Evolutionary conservation across 306 rosid species (phyloP), one percentile per base, ranked within the genome.

Genomic region (Trifolium repens): DNA sequence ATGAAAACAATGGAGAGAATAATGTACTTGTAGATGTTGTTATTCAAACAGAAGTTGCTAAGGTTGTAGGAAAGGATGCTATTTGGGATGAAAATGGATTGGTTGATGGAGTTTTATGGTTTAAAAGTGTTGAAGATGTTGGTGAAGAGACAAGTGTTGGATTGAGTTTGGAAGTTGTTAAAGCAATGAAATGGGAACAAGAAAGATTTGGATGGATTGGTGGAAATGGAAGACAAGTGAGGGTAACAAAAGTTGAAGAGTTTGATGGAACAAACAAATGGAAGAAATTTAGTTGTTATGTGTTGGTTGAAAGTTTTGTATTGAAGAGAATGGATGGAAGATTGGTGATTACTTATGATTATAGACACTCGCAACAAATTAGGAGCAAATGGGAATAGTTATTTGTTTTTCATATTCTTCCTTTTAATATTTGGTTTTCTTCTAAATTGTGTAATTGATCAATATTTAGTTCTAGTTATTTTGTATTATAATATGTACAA

Each of bases 301-400:
- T 77, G 14, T 69, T 89, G 71, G 81, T 81, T 32, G 91, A 91
- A 72, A 89, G 84, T 22, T 91, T 84, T 87, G 66, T 58, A 26
- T 69, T 84, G 77, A 87, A 52, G 22, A 81, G 84, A 9, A 65
- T 39, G 70, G 70, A 65, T 65, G 5, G 16, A 39, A 65, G n/a
- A 17, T 39, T 65, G 52, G 34, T 65, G 1, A 2, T 65, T 0
- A 65, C 10, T 65, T 65, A 39, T 39, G 52, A 65, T 65, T 65
- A 81, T 34, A 86, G 8, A 53, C 91, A 89, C 82, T 12, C 79
- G 19, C 86, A 87, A 75, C 89, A 84, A 32, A 74, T 73, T 12
- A 82, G 76, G 66, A 37, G 79, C 73, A 84, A 72, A 75, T 86
- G 92, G 87, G 69, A 64, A 19, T 65, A 32, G 19, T 65, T 11